A percentile compares a stretch with the other conserved stretches of the same genome.
phyloP scores from a whole-genome alignment of 371 early-diverging fungal genomes.

The Syncephalastrum contaminatum region DNA sequence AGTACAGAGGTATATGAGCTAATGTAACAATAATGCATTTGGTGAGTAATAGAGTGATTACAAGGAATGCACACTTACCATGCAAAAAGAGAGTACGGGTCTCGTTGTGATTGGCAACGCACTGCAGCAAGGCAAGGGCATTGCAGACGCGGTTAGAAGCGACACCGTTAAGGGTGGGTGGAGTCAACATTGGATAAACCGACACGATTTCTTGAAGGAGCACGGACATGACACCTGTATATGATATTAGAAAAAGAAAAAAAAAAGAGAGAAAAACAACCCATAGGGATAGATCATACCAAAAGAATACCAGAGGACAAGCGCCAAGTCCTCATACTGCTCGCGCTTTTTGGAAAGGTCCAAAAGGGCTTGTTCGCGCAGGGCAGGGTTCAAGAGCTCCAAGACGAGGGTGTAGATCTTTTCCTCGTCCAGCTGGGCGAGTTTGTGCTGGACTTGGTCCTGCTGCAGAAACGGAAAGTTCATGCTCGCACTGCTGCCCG shows the following conservation, averaged over 20 bases:
- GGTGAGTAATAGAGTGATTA: too few relatives aligned
- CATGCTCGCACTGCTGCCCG: conserved; percentile 10
- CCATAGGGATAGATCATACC: conserved; percentile 47
- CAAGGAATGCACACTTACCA: conserved; percentile 50
- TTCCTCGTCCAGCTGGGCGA: conserved; percentile 67
- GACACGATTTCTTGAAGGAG: conserved; percentile 93
- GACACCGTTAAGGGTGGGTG: conserved; percentile 85
- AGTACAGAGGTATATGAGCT: conserved; percentile 95
- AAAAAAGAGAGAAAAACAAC: too few relatives aligned
- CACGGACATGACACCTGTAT: conserved; percentile 87
- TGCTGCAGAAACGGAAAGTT: conserved; percentile 34
- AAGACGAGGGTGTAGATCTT: conserved; percentile 86
- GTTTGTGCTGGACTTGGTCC: conserved; percentile 40
- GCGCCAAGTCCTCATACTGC: conserved; percentile 90
- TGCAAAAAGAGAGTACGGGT: conserved; percentile 88
- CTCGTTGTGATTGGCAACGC: conserved; percentile 93
- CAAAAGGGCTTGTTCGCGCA: conserved; percentile 85
- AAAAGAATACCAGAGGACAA: conserved; percentile 95
- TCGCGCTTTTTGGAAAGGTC: conserved; percentile 94
- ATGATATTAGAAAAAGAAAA: neutral
- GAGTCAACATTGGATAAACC: conserved; percentile 89
- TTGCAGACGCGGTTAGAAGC: conserved; percentile 96
- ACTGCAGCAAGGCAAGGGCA: conserved; percentile 93
- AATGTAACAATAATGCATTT: neutral
- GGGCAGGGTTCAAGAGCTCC: conserved; percentile 75